Conservation (phyloP, 805 yeast species). For the Debaryomyces prosopidis region DNA sequence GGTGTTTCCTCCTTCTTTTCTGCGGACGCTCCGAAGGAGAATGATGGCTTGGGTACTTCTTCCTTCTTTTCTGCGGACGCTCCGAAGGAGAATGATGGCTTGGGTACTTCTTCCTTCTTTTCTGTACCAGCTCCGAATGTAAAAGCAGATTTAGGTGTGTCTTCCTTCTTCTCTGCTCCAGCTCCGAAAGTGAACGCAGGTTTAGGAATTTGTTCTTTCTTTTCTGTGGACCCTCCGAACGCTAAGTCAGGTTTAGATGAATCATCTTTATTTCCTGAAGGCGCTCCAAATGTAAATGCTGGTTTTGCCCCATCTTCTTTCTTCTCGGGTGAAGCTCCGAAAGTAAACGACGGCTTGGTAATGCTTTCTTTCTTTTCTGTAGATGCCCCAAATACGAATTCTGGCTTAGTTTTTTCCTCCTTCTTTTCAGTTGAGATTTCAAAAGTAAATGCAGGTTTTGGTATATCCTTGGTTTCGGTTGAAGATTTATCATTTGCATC, state of each 20-base stretch:
- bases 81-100: constrained; percentile 6
- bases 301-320: constrained; percentile 5
- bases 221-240: constrained; percentile 9
- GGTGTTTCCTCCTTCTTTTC: constrained; percentile 3
- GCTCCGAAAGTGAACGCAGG: constrained; percentile 12
- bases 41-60: constrained; percentile 1
- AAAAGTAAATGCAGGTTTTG: constrained; percentile 14
- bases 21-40: constrained; percentile 9
- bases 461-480: too few relatives aligned
- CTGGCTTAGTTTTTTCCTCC: constrained; percentile 4
- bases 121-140: constrained; percentile 11
- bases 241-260: constrained; percentile 6
- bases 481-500: constrained; percentile 1
- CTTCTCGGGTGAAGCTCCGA: neutral
- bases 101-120: constrained; percentile 1
- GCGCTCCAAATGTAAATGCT: constrained; percentile 15
- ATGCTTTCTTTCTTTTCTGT: constrained; percentile 2
- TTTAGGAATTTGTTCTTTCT: constrained; percentile 5
- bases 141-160: neutral
- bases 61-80: neutral
- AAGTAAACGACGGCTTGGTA: neutral
- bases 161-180: constrained; percentile 4
- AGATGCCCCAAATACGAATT: constrained; percentile 10
- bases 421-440: constrained; percentile 3
- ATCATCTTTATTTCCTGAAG: constrained; percentile 6